These are phyloP conservation scores for Castanea crenata DNA, from an alignment of 306 rosid genomes.

Conservation along the genomic window DNA sequence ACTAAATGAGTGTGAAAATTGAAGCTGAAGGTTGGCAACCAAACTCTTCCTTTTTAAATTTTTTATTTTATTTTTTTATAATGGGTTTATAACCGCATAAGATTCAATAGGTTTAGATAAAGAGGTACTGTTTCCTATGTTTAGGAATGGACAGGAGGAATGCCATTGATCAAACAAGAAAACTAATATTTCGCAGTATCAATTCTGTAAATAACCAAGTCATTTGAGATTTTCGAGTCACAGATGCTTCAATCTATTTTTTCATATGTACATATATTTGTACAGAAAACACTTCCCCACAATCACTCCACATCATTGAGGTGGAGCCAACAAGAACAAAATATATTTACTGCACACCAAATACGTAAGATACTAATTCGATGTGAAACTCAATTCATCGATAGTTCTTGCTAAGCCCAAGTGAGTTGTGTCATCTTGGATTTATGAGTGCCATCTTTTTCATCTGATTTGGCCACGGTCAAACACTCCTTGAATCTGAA, in stretches of 20 bases:
- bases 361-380: constrained; percentile 15
- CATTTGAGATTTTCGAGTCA: too few species aligned
- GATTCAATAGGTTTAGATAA: not conserved
- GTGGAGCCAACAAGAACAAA: constrained; percentile 1
- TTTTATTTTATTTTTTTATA: not conserved
- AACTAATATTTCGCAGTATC: not conserved
- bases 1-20: too few species aligned
- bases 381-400: constrained; percentile 36
- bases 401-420: constrained; percentile 36
- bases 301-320: constrained; percentile 22
- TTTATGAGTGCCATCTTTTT: constrained; percentile 36
- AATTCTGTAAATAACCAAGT: not conserved
- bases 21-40: too few species aligned
- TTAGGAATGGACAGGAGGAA: not conserved
- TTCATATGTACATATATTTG: constrained; percentile 28
- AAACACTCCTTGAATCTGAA: constrained; percentile 68
- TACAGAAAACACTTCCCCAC: constrained; percentile 35
- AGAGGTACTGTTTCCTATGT: not conserved
- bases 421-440: constrained; percentile 35
- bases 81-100: not conserved
- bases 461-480: constrained; percentile 32
- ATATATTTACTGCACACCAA: constrained; percentile 25
- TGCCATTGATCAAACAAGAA: not conserved
- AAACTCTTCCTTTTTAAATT: too few species aligned
- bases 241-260: not conserved